Base-by-base conservation (phyloP, 2,329 filamentous ascomycete genomes). In the Fusarium sp. region DNA sequence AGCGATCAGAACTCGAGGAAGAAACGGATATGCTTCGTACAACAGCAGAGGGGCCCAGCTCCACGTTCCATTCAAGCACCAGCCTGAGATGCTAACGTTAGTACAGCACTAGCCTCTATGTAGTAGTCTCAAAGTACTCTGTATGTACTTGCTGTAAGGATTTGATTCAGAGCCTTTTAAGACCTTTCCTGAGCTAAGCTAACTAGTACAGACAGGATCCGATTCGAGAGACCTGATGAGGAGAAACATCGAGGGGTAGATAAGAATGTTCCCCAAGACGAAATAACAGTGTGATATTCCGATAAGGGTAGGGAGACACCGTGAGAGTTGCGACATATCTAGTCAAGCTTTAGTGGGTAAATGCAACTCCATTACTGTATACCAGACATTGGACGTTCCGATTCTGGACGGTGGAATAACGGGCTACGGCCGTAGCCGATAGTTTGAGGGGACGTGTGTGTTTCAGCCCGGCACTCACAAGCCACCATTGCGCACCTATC, bases 401-500 rank as follows among this genome's bases (percentile, higher is more conserved):
- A 51, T 31, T 64, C 35, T 44, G 35, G 46, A 42, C 48, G 49
- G 23, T 54, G 37, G 41, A 65, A 49, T 39, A 39, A 63, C 25
- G 63, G 54, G 51, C 33, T 29, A 63, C 42, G 56, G 63, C 56
- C 51, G 25, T 60, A 60, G 44, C 66, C 55, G 65, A 66, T 45
- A 38, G 54, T 60, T 72, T 62, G 63, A 59, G 63, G 56, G 65
- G 44, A 44, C 38, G 21, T 56, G 44, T 51, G 59, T 69, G 70
- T 73, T 73, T 73, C 70, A 73, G 70, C 70, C 70, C 61, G 57
- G 70, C 62, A 73, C 61, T 70, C 66, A 70, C 69, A 66, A 73
- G 69, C 70, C 65, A 73, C 65, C 31, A 12, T 46, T 57, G 21
- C 31, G 23, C 31, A 57, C 38, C 25, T 44, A 59, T 60, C 44